These are phyloP conservation scores for Apophysomyces variabilis DNA, from an alignment of 371 early-diverging fungal genomes.

Conservation along the genomic window DNA sequence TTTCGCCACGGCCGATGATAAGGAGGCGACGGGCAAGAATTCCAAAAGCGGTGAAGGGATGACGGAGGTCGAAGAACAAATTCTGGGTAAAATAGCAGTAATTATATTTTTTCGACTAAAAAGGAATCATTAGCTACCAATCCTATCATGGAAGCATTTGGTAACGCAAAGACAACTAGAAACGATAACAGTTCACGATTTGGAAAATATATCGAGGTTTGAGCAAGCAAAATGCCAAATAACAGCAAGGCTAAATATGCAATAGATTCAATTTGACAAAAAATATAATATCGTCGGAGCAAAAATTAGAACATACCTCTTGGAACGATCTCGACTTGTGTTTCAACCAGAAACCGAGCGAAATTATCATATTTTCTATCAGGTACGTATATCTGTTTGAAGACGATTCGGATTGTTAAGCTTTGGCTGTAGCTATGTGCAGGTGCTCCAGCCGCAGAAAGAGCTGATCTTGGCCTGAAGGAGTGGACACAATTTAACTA, in stretches of 20 bases:
- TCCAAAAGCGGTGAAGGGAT: slow-evolving; percentile 47
- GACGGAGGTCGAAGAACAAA: slow-evolving; percentile 84
- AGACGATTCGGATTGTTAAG: not conserved
- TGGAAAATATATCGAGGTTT: slow-evolving; percentile 97
- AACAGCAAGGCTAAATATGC: not conserved
- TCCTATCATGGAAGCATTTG: slow-evolving; percentile 99
- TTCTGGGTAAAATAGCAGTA: slow-evolving; percentile 52
- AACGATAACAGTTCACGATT: slow-evolving; percentile 99
- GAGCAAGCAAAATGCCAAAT: not conserved
- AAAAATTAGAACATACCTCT: slow-evolving; percentile 93
- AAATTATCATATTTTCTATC: slow-evolving; percentile 99
- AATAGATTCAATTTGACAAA: slow-evolving; percentile 78
- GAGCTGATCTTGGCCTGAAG: slow-evolving; percentile 73
- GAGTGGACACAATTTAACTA: slow-evolving; percentile 82
- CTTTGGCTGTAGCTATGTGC: slow-evolving; percentile 72
- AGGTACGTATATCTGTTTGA: slow-evolving; percentile 37
- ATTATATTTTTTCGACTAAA: not conserved
- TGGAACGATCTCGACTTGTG: slow-evolving; percentile 96
- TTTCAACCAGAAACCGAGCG: slow-evolving; percentile 95
- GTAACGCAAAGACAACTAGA: slow-evolving; percentile 99
- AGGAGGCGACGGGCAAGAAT: slow-evolving; percentile 48
- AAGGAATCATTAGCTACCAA: slow-evolving; percentile 76
- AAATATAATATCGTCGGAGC: slow-evolving; percentile 92
- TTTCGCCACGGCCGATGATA: slow-evolving; percentile 90
- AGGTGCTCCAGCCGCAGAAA: slow-evolving; percentile 81